These are phyloP conservation scores for Backusella luteola DNA, from an alignment of 192 early-diverging fungal genomes.

Conservation along the genomic window DNA sequence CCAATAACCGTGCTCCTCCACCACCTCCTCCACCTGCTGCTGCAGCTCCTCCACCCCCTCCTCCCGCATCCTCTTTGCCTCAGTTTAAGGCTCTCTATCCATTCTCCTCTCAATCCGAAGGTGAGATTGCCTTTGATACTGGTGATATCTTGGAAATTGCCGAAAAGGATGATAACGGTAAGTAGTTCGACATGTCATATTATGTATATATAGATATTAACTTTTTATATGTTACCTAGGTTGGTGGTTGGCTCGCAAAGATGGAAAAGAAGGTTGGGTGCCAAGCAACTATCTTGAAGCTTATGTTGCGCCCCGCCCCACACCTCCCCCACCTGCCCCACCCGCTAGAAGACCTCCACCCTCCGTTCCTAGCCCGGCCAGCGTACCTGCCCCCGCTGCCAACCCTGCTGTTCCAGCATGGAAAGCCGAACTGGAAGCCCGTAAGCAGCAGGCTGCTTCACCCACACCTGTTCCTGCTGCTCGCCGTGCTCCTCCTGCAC, in stretches of 20 bases:
- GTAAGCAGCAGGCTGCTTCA: slow-evolving; percentile 37
- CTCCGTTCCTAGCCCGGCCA: slow-evolving; percentile 17
- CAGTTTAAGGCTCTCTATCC: slow-evolving; percentile 67
- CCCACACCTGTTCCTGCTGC: slow-evolving; percentile 28
- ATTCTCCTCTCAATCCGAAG: slow-evolving; percentile 59
- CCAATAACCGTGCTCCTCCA: slow-evolving; percentile 26
- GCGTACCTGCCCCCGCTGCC: slow-evolving; percentile 5
- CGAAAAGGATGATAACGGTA: slow-evolving; percentile 61
- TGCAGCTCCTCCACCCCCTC: slow-evolving; percentile 40
- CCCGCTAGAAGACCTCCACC: slow-evolving; percentile 29
- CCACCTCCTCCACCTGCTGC: slow-evolving; percentile 62
- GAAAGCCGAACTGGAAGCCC: slow-evolving; percentile 57
- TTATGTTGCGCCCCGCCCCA: slow-evolving; percentile 41
- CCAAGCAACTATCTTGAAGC: slow-evolving; percentile 80
- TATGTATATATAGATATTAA: not conserved
- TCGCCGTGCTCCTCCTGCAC: slow-evolving; percentile 25
- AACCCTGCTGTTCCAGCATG: slow-evolving; percentile 32
- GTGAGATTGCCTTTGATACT: slow-evolving; percentile 64
- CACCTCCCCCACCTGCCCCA: slow-evolving; percentile 44
- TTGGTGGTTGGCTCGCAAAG: slow-evolving; percentile 58
- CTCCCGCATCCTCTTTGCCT: slow-evolving; percentile 43
- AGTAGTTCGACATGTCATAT: slow-evolving; percentile 36
- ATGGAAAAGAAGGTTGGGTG: slow-evolving; percentile 69
- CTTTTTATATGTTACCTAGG: slow-evolving; percentile 31
- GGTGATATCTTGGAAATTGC: slow-evolving; percentile 69